Evolutionary conservation across 129 eudicot species (phyloP).

Genomic region (Saposhnikovia divaricata): DNA sequence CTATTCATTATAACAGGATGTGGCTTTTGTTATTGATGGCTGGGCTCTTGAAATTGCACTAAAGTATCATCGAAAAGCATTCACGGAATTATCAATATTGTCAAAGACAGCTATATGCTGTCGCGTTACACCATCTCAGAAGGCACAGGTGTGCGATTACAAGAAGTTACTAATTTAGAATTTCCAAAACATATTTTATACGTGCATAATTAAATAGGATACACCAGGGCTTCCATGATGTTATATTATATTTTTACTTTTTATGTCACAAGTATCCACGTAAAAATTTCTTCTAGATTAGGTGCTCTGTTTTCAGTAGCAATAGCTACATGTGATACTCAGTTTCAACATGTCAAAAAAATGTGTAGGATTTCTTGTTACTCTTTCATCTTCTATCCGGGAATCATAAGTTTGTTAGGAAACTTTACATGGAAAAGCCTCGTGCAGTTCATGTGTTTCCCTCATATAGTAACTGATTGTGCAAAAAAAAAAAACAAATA

Average conservation of each 20-base stretch:
- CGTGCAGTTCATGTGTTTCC: not conserved
- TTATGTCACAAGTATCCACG: not conserved
- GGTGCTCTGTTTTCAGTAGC: not conserved
- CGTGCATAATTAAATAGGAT: not conserved
- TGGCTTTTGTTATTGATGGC: conserved; percentile 95
- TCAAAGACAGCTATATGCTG: conserved; percentile 96
- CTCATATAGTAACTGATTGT: not conserved
- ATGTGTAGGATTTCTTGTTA: not conserved
- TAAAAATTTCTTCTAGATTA: not conserved
- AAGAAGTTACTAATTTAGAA: not conserved
- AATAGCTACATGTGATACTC: not conserved
- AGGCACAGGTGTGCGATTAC: conserved; percentile 69
- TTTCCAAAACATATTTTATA: not conserved
- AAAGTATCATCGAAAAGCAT: conserved; percentile 74
- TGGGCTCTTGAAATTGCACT: conserved; percentile 99
- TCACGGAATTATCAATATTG: conserved; percentile 84
- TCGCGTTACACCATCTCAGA: conserved; percentile 98
- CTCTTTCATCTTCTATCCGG: not conserved
- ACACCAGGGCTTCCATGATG: not conserved
- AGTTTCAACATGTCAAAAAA: not conserved
- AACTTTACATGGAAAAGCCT: not conserved
- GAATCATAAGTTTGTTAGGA: not conserved
- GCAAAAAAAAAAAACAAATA: not conserved
- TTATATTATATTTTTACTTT: not conserved
- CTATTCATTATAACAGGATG: conserved; percentile 49